Percentiles rank a stretch among this genome's conserved stretches.
These are phyloP conservation scores for Aspergillus sclerotiicarbonarius DNA, from an alignment of 495 filamentous ascomycete genomes.

Conservation along the genomic window DNA sequence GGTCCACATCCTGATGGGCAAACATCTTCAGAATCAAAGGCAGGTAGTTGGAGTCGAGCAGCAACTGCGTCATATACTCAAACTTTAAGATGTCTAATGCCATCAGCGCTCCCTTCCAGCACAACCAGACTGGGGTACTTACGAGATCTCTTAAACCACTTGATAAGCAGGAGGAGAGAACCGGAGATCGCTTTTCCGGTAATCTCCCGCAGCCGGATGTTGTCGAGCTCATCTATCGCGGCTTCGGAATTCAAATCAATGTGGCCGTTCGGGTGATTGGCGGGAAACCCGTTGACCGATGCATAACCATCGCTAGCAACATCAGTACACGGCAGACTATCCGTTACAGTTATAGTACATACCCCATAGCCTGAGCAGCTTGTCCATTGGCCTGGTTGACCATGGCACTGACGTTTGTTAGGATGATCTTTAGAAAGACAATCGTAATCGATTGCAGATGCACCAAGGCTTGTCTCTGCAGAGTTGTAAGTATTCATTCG, in stretches of 20 bases:
- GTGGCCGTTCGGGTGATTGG: constrained; percentile 24
- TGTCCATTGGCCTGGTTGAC: constrained; percentile 53
- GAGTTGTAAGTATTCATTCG: constrained; percentile 20
- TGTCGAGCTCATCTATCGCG: constrained; percentile 72
- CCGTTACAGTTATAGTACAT: constrained; percentile 11
- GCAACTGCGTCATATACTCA: constrained; percentile 89
- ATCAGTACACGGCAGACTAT: constrained; percentile 12
- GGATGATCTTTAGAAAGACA: constrained; percentile 81
- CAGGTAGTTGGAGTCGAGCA: constrained; percentile 91
- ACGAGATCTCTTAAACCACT: constrained; percentile 98
- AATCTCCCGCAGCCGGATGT: constrained; percentile 77
- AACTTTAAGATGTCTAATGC: constrained; percentile 83
- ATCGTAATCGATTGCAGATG: constrained; percentile 93
- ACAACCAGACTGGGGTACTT: constrained; percentile 29
- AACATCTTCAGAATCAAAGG: constrained; percentile 90
- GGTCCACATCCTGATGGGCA: constrained; percentile 86
- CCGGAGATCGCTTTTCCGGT: constrained; percentile 86
- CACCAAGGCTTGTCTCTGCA: constrained; percentile 68
- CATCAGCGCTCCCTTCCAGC: constrained; percentile 19
- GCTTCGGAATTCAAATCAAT: constrained; percentile 37
- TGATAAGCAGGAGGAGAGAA: constrained; percentile 77
- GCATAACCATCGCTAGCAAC: constrained; percentile 32
- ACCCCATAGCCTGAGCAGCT: constrained; percentile 41
- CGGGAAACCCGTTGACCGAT: constrained; percentile 29
- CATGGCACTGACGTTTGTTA: constrained; percentile 72